phyloP scores from a whole-genome alignment of 2,329 filamentous ascomycete genomes.

The Colletotrichum filicis region DNA sequence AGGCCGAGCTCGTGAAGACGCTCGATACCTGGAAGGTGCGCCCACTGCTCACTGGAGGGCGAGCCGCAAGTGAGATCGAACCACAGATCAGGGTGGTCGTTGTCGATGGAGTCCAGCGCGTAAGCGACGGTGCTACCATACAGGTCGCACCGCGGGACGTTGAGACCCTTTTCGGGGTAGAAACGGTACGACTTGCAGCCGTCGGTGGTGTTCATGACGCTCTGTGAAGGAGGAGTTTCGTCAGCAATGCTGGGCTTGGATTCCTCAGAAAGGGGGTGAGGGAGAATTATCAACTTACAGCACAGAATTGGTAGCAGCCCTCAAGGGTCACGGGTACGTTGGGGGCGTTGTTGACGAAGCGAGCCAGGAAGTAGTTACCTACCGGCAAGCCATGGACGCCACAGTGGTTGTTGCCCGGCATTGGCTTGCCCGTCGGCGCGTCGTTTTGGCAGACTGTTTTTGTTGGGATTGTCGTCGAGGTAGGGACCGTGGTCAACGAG shows the following conservation, averaged over 20 bases:
- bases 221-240: constrained; percentile 36
- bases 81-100: constrained; percentile 44
- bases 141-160: constrained; percentile 48
- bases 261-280: no score
- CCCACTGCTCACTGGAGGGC: constrained; percentile 42
- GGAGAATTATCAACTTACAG: constrained; percentile 39
- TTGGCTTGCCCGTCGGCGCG: constrained; percentile 45
- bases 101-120: constrained; percentile 43
- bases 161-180: constrained; percentile 44
- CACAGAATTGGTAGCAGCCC: constrained; percentile 56
- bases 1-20: constrained; percentile 29
- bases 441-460: constrained; percentile 44
- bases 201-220: constrained; percentile 42
- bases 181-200: constrained; percentile 51
- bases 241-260: neutral
- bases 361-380: constrained; percentile 50
- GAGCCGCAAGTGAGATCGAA: constrained; percentile 50
- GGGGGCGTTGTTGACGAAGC: constrained; percentile 48
- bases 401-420: constrained; percentile 46
- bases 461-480: constrained; percentile 41
- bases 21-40: constrained; percentile 24
- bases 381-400: constrained; percentile 49
- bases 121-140: constrained; percentile 47
- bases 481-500: constrained; percentile 39
- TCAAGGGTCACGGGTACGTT: constrained; percentile 48